Evolutionary conservation across 73 alveolate genomes (phyloP), one percentile per base, ranked within the genome.

Genomic region (Blepharisma japonicum): DNA sequence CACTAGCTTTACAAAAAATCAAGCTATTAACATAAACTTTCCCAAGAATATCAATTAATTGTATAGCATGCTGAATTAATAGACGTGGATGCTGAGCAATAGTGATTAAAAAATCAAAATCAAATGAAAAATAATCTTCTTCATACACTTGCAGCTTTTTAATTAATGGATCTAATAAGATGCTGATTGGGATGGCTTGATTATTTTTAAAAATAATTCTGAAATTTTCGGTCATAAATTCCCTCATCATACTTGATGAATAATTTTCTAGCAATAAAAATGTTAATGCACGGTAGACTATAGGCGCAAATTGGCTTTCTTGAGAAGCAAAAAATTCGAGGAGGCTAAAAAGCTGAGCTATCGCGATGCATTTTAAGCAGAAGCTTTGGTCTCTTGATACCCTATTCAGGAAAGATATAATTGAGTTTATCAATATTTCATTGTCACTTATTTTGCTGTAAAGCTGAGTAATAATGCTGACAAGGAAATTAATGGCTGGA

Each of bases 131-230:
- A 77, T 5, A 83, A 45, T 25, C 78, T 54, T 11, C n/a, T 11
- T 38, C 81, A 77, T 84, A 78, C 14, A 90, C 81, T 67, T 79
- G 88, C 6, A 94, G 88, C 78, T 89, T 91, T 76, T 94, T 94
- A 6, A 90, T 87, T 71, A 91, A 84, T 7, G 98, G 97, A 47
- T 94, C 98, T 5, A 93, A 78, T 80, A 94, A 78, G 38, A 91
- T 89, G n/a, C 92, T 92, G 4, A 91, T 93, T 11, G 98, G 98
- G 61, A 94, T 94, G 47, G 93, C 85, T 77, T 81, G 77, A 48
- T 83, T 77, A 55, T 78, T 48, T 56, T 82, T 74, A 83, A 94
- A 94, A 56, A 83, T 77, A 66, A 78, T 56, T 20, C 56, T 80
- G 82, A 91, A 94, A 79, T 94, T 90, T 38, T 87, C 71, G 61